Evolutionary conservation across 768 basidiomycete genomes (phyloP), one percentile per base, ranked within the genome.

Genomic region (Leucocoprinus sp.): DNA sequence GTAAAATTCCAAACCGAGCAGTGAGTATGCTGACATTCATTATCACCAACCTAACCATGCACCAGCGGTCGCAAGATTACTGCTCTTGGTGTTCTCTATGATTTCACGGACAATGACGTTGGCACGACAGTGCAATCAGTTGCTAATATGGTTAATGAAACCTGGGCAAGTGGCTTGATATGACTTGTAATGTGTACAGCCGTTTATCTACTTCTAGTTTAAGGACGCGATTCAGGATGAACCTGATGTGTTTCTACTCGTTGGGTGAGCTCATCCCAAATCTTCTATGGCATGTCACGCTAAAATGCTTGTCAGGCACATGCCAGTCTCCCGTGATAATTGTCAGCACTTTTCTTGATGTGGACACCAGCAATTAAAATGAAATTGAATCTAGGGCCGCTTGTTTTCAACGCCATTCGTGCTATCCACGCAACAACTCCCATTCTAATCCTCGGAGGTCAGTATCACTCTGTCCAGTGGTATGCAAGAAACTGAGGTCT

Each of bases 171-270:
- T 27, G 11, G 11, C 11, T 27, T 11, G 5, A 5, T 80, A 47
- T 26, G 69, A 53, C 3, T 33, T 27, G n/a, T 5, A 38, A 31
- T 23, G 19, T n/a, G 23, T 3, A 8, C 22, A 14, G 12, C 6
- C n/a, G 17, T 19, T 8, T 17, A 28, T 14, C 14, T 18, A 14
- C 18, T 15, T 24, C 27, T 48, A 85, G 90, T 93, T 93, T 60
- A 53, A 63, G 1, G 79, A 86, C 11, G 88, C 84, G 1, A 91
- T 93, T 50, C 61, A 69, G 33, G 84, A 89, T 7, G 80, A 81
- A 55, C 89, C 91, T 11, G 89, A 92, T 60, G 68, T 89, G 50
- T 95, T 93, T 67, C 56, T 88, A 44, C 72, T 89, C 43, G 74
- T 72, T 45, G 80, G 82, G 82, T 80, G 41, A 23, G 72, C 54